A percentile compares a stretch with the other conserved stretches of the same genome.
Evolutionary conservation across 306 rosid genomes (phyloP).

Genomic region (Prosopis cineraria): DNA sequence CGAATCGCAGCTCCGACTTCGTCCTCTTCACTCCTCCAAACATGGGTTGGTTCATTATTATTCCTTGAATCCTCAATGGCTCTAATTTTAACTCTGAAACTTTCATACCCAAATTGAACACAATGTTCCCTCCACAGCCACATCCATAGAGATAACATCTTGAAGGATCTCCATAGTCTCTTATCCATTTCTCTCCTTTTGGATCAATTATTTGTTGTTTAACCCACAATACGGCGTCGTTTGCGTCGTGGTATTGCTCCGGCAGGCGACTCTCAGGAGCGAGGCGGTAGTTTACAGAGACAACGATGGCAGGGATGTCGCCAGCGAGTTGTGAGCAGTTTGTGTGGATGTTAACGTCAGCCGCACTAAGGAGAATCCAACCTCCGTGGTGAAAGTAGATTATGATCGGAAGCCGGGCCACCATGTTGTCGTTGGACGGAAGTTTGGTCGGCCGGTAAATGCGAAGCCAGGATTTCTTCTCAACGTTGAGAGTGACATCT

Average conservation of each 20-base stretch:
- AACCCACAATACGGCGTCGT: conserved; percentile 54
- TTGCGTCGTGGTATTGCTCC: conserved; percentile 42
- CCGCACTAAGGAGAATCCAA: conserved; percentile 39
- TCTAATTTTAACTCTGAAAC: background rate
- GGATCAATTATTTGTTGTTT: conserved; percentile 34
- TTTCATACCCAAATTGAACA: conserved; percentile 38
- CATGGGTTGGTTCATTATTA: conserved; percentile 79
- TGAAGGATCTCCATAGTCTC: conserved; percentile 62
- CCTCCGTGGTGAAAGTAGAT: conserved; percentile 63
- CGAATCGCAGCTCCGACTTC: conserved; percentile 52
- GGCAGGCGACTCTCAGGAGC: conserved; percentile 68
- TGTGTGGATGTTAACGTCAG: background rate
- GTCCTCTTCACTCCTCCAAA: conserved; percentile 59
- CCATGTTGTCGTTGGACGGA: conserved; percentile 61
- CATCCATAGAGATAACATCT: conserved; percentile 60
- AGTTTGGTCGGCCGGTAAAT: conserved; percentile 54
- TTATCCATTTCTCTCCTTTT: conserved; percentile 59
- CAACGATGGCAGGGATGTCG: conserved; percentile 49
- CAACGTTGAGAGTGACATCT: conserved; percentile 43
- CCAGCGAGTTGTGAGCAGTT: conserved; percentile 34
- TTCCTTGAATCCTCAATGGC: conserved; percentile 56
- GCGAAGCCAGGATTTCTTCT: conserved; percentile 47
- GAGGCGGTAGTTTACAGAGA: conserved; percentile 41
- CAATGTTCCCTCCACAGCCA: conserved; percentile 65
- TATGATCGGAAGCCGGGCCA: conserved; percentile 56